Base-by-base conservation (phyloP, 257 asterid genomes). In the Fraxinus pennsylvanica region DNA sequence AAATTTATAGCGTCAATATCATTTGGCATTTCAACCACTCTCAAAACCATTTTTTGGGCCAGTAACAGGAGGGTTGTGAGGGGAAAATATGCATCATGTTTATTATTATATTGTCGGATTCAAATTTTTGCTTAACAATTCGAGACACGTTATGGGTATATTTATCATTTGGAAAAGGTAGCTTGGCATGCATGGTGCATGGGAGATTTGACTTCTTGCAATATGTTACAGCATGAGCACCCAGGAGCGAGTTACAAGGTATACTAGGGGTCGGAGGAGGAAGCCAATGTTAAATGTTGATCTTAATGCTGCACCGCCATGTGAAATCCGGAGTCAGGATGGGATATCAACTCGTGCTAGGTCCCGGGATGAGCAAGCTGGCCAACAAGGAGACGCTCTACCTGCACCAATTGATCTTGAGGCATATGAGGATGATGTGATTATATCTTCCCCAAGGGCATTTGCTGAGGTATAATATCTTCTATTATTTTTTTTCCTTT, bases 371-470 rank as follows among this genome's bases (percentile, higher is more conserved):
- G 52, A 75, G 38, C 91, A 86, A 84, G 77, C 81, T 22, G 41
- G 72, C 54, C 84, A 43, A 41, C 81, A 66, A 47, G 81, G 76
- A 61, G 76, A 27, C 38, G 12, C 67, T 5, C 54, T 81, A 6
- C 82, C 87, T 73, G 80, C 76, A 69, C 80, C 88, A 36, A 89
- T 89, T 54, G 92, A 88, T 80, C 68, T 89, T 9, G 92, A 86
- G 68, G 88, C 86, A 54, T 27, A 81, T 29, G 94, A 89, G 69
- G 94, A 87, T 72, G 94, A 89, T 80, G 90, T 89, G 67, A 57
- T 89, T 81, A 83, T 89, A 41, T 89, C 90, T 73, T 86, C 94
- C 1, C 94, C 90, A 0, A 82, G 81, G 65, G 90, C 92, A 36
- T 89, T 89, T 83, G 88, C 88, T 22, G 85, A 83, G 80, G 94